Evolutionary conservation across 2,329 filamentous ascomycete species (phyloP).

Genomic region (Colletotrichum gloeosporioides): DNA sequence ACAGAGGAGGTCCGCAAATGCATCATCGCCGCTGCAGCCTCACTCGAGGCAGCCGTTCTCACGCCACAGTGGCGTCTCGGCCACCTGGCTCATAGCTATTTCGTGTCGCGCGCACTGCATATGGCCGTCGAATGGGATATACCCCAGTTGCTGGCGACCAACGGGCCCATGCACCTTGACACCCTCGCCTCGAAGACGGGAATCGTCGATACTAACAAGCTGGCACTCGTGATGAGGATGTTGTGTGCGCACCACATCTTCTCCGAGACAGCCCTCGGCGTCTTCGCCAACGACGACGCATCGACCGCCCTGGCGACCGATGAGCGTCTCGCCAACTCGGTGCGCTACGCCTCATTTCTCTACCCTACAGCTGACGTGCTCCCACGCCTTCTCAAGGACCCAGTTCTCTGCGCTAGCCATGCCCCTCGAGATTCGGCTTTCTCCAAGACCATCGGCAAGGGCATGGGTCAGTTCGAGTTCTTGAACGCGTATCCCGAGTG

Average conservation of each 20-base stretch:
- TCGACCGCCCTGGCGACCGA: slow-evolving; percentile 6
- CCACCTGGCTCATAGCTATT: slow-evolving; percentile 6
- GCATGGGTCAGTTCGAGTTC: slow-evolving; percentile 13
- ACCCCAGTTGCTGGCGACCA: not conserved
- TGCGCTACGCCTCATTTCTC: slow-evolving; percentile 12
- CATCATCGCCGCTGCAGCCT: not conserved
- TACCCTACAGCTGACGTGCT: slow-evolving; percentile 10
- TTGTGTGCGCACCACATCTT: slow-evolving; percentile 15
- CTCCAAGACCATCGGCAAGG: slow-evolving; percentile 5
- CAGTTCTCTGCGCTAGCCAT: slow-evolving; percentile 3
- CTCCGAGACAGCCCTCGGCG: not conserved
- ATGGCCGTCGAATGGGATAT: slow-evolving; percentile 15
- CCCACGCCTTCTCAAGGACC: not conserved
- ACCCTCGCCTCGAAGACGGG: slow-evolving; percentile 8
- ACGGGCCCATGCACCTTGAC: not conserved
- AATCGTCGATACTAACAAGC: slow-evolving; percentile 1
- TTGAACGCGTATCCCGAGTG: slow-evolving; percentile 11
- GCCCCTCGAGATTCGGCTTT: slow-evolving; percentile 4
- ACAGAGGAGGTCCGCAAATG: slow-evolving; percentile 7
- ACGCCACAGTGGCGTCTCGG: slow-evolving; percentile 13
- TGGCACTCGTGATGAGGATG: slow-evolving; percentile 16
- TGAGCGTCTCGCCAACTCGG: not conserved
- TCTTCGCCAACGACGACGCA: slow-evolving; percentile 13
- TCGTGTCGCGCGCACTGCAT: slow-evolving; percentile 9
- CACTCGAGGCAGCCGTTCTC: slow-evolving; percentile 1